phyloP scores from a whole-genome alignment of 805 yeast genomes.

The Wickerhamomyces pijperi region DNA sequence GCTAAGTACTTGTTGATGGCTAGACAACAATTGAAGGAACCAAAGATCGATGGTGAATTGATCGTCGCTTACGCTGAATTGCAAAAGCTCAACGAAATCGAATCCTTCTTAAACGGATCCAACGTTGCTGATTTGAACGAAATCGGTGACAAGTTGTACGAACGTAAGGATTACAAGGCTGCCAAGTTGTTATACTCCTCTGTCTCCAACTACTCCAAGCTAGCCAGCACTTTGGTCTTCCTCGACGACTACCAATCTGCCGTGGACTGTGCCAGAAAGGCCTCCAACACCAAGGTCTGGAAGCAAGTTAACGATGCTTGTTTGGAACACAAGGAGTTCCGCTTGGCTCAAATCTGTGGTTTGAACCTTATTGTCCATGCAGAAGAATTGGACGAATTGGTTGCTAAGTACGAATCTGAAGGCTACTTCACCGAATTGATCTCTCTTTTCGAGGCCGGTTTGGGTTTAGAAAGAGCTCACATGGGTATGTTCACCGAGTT shows the following conservation, averaged over 20 bases:
- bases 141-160: slow-evolving; percentile 87
- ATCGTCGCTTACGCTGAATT: slow-evolving; percentile 78
- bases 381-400: slow-evolving; percentile 88
- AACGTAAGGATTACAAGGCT: slow-evolving; percentile 75
- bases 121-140: slow-evolving; percentile 88
- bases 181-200: slow-evolving; percentile 81
- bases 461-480: slow-evolving; percentile 95
- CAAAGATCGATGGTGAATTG: slow-evolving; percentile 85
- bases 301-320: slow-evolving; percentile 96
- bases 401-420: slow-evolving; percentile 71
- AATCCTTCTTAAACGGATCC: slow-evolving; percentile 70
- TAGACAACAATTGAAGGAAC: slow-evolving; percentile 82
- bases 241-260: slow-evolving; percentile 90
- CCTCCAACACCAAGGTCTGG: slow-evolving; percentile 90
- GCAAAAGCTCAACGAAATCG: slow-evolving; percentile 69
- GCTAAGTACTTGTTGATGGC: slow-evolving; percentile 84
- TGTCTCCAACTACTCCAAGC: slow-evolving; percentile 87
- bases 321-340: slow-evolving; percentile 87
- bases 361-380: slow-evolving; percentile 94
- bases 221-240: slow-evolving; percentile 93
- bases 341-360: slow-evolving; percentile 97
- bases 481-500: slow-evolving; percentile 99
- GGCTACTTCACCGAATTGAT: slow-evolving; percentile 91
- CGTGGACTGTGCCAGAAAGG: slow-evolving; percentile 97
- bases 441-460: slow-evolving; percentile 87